phyloP scores from a whole-genome alignment of 2,329 filamentous ascomycete genomes.

The Colletotrichum salicis region DNA sequence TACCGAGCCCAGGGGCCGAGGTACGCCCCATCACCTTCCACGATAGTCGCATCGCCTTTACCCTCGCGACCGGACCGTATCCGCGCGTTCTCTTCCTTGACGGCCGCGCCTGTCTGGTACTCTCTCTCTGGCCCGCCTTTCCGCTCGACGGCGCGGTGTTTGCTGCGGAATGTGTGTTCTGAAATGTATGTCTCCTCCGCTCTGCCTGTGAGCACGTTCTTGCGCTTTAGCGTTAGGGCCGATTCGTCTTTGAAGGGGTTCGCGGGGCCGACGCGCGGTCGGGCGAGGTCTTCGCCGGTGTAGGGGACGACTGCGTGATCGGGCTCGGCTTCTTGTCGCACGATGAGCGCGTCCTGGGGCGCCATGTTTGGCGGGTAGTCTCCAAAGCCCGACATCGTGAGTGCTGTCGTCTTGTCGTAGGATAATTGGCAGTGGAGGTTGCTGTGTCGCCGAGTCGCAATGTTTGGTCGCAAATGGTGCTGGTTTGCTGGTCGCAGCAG shows the following conservation, averaged over 20 bases:
- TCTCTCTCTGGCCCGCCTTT: conserved; percentile 68
- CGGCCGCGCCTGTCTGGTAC: conserved; percentile 62
- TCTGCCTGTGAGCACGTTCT: conserved; percentile 85
- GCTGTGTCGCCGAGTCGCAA: conserved; percentile 23
- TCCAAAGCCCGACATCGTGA: conserved; percentile 68
- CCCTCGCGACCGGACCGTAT: conserved; percentile 81
- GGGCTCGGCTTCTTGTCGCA: conserved; percentile 64
- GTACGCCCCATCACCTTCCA: conserved; percentile 89
- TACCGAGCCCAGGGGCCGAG: conserved; percentile 96
- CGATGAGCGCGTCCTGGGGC: conserved; percentile 71
- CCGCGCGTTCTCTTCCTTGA: conserved; percentile 77
- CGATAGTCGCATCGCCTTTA: conserved; percentile 85
- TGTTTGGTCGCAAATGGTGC: not conserved
- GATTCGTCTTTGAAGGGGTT: conserved; percentile 79
- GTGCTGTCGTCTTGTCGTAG: not conserved
- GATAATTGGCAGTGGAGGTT: conserved; percentile 25
- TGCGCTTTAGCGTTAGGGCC: conserved; percentile 71
- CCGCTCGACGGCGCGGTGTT: conserved; percentile 85
- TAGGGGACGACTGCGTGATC: conserved; percentile 72
- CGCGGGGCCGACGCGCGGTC: conserved; percentile 72
- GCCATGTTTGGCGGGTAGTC: conserved; percentile 75
- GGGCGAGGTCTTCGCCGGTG: conserved; percentile 77
- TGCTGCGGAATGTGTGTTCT: conserved; percentile 88
- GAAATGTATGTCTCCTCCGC: conserved; percentile 91
- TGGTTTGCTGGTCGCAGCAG: not conserved